Conservation (phyloP, 805 yeast species). For the Kazachstania psychrophila region DNA sequence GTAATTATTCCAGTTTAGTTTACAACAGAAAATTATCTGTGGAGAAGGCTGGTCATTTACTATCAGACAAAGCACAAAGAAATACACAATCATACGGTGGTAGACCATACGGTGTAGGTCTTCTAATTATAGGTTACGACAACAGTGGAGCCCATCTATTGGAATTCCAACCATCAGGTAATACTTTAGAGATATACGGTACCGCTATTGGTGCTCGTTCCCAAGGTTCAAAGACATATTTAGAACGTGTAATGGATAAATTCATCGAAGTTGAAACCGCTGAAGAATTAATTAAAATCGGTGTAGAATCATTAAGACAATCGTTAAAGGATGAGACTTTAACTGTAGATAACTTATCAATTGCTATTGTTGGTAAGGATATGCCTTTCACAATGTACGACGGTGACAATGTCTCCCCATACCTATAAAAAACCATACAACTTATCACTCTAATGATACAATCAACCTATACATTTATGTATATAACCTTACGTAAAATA, state of each 20-base stretch:
- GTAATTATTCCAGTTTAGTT: slow-evolving; percentile 77
- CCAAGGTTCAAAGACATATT: slow-evolving; percentile 93
- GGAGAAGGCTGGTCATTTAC: slow-evolving; percentile 69
- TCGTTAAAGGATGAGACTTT: slow-evolving; percentile 92
- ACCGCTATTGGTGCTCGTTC: slow-evolving; percentile 98
- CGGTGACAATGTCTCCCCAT: slow-evolving; percentile 60
- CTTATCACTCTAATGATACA: neutral
- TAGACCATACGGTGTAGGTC: slow-evolving; percentile 97
- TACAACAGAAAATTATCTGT: slow-evolving; percentile 80
- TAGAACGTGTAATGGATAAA: slow-evolving; percentile 74
- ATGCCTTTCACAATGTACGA: slow-evolving; percentile 69
- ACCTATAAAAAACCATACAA: slow-evolving; percentile 16
- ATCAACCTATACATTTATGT: neutral
- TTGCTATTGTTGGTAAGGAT: slow-evolving; percentile 85
- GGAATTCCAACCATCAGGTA: slow-evolving; percentile 95
- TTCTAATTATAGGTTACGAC: slow-evolving; percentile 82
- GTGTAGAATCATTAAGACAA: slow-evolving; percentile 85
- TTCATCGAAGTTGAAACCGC: slow-evolving; percentile 46
- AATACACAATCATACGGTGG: slow-evolving; percentile 95
- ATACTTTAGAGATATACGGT: slow-evolving; percentile 82
- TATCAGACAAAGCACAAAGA: slow-evolving; percentile 94
- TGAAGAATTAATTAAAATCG: slow-evolving; percentile 75
- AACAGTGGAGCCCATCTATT: slow-evolving; percentile 88
- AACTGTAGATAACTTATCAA: slow-evolving; percentile 72
- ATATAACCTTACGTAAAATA: no score